Base-by-base conservation (phyloP, 805 yeast species). In the Lipomyces yamadae region DNA sequence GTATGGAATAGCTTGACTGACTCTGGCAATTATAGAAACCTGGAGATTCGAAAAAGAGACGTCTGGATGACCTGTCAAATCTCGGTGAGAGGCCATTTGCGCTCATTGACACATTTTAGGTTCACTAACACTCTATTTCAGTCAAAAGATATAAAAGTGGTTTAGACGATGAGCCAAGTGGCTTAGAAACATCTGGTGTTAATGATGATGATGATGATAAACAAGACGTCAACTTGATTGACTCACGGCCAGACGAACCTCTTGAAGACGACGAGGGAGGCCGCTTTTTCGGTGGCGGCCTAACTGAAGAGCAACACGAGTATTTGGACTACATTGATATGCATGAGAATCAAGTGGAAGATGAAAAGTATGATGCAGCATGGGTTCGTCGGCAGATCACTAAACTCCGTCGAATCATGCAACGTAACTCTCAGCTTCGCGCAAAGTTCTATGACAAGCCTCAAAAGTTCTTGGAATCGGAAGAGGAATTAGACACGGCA, bases 261-360 rank as follows among this genome's bases (percentile, higher is more conserved):
- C 53, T 50, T 6, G 65, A 50, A 4, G 72, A 70, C 61, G 73
- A 71, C 15, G 74, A 71, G 57, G 73, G 73, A 48, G 74, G 71
- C n/a, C 56, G 72, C 11, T 69, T 71, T 59, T 71, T 63, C 18
- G 73, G 73, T 29, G 70, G 70, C 4, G 74, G 74, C 2, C 58
- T 71, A 18, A 62, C 71, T 24, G 65, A 61, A 15, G 62, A 61
- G 58, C 73, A 71, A 53, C 61, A 63, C 13, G 66, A 69, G 18
- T 63, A 66, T 35, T 48, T 71, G 8, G 71, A 71, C 34, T 71
- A 65, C 50, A 69, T 71, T 42, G 73, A 71, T 32, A 55, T 33
- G 11, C 32, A 62, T 37, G 68, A 66, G 29, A 61, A 66, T 3
- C 45, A 15, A 13, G 42, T 58, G 2, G 61, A 29, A 18, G 64